phyloP scores from a whole-genome alignment of 2,329 filamentous ascomycete genomes.

The Venturia oleaginea region DNA sequence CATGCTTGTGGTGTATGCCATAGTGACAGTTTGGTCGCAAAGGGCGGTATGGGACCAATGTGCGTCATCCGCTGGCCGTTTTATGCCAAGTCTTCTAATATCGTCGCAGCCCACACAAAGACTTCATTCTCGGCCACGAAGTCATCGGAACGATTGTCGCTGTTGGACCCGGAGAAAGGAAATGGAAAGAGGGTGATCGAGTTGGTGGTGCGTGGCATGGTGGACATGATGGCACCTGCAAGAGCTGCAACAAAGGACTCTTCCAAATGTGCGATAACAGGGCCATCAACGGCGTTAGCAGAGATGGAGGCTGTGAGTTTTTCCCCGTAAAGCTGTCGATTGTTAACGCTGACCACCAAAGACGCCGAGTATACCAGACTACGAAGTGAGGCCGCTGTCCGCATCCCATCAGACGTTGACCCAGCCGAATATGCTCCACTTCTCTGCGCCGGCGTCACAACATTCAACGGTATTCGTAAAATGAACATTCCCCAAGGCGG shows the following conservation, averaged over 20 bases:
- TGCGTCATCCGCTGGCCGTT: conserved; percentile 21
- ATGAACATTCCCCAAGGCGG: conserved; percentile 39
- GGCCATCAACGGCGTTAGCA: conserved; percentile 55
- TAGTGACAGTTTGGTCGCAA: conserved; percentile 44
- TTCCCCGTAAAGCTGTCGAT: background rate
- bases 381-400: conserved; percentile 50
- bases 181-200: conserved; percentile 54
- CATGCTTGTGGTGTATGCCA: conserved; percentile 65
- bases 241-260: conserved; percentile 50
- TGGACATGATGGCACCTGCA: conserved; percentile 54
- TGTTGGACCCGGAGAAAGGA: conserved; percentile 47
- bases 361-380: conserved; percentile 54
- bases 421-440: conserved; percentile 35
- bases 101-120: conserved; percentile 27
- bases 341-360: conserved; percentile 13
- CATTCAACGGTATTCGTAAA: conserved; percentile 43
- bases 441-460: conserved; percentile 39
- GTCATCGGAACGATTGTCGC: conserved; percentile 58
- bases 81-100: background rate
- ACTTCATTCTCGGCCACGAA: conserved; percentile 62
- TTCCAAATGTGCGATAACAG: conserved; percentile 61
- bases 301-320: conserved; percentile 54
- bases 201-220: conserved; percentile 64
- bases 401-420: conserved; percentile 39
- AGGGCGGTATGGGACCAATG: conserved; percentile 44